Conservation (phyloP, 1,139 yeast genomes). For the Kurtzmaniella natalensis region DNA sequence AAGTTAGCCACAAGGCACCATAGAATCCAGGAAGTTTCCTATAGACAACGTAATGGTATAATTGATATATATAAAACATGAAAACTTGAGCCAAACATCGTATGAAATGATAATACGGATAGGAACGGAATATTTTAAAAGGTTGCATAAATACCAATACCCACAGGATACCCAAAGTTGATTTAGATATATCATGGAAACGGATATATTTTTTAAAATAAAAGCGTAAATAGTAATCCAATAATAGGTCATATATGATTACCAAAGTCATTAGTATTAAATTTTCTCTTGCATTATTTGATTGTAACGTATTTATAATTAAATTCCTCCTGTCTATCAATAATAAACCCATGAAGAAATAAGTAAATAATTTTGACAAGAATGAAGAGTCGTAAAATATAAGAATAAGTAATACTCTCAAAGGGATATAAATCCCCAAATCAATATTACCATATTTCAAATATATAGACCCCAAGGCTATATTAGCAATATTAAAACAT, state of each 20-base stretch:
- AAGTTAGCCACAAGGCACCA: slow-evolving; percentile 1
- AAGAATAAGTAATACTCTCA: neutral
- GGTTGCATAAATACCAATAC: slow-evolving; percentile 1
- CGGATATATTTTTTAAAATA: neutral
- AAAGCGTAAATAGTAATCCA: neutral
- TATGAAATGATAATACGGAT: neutral
- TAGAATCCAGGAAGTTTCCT: neutral
- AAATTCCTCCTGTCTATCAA: neutral
- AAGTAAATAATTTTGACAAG: neutral
- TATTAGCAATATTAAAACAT: neutral
- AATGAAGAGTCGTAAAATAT: neutral
- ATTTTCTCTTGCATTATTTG: slow-evolving; percentile 1
- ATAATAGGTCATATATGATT: neutral
- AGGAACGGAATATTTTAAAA: neutral
- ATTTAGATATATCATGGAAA: neutral
- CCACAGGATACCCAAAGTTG: slow-evolving; percentile 1
- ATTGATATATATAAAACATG: neutral
- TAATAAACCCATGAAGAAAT: neutral
- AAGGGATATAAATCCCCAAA: neutral
- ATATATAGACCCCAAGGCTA: neutral
- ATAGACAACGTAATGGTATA: slow-evolving; percentile 1
- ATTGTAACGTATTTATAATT: neutral
- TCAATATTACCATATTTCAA: slow-evolving; percentile 1
- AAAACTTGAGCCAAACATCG: neutral
- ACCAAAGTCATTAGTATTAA: neutral